Base-by-base conservation (phyloP, 1,139 yeast genomes). In the Candida sp. region DNA sequence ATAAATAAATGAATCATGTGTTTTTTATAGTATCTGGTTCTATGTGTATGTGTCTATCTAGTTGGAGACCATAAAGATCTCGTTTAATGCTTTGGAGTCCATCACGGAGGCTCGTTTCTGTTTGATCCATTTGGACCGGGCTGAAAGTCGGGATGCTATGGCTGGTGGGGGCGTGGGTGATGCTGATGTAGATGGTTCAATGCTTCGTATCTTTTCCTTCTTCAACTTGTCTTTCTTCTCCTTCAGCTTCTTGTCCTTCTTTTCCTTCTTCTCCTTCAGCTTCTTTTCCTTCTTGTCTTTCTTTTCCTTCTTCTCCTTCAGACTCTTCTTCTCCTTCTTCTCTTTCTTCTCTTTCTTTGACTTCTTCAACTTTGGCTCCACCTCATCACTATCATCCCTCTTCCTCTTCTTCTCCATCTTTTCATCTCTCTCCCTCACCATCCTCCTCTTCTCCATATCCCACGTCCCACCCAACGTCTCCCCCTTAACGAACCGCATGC, bases 31-130 rank as follows among this genome's bases (percentile, higher is more conserved):
- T 22, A 23, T 22, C 11, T 23, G 4, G 22, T 17, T 42, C 11
- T 33, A 25, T 42, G 17, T 34, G n/a, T 26, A 33, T 26, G 32
- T 8, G 7, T 43, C 7, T 11, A 8, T 43, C 49, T 62, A 77
- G 55, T 73, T 80, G 53, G 89, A 76, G 46, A 90, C 84, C 98
- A 93, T 93, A 66, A 93, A 89, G 53, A 93, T 93, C 68, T 93
- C 98, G 61, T 90, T 91, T 55, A 93, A 80, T 26, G 97, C 92
- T 65, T 90, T 86, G 11, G 88, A 80, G 66, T 93, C 98, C 86
- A 88, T 83, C 0, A 93, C 92, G 1, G 98, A 92, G 6, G 96
- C 96, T 61, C 94, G 80, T 66, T 93, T 93, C 64, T 91, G 96
- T 57, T 81, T 86, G 52, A 93, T 92, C 86, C 91, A 92, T 65